Evolutionary conservation across 192 early-diverging fungal genomes (phyloP), one percentile per base, ranked within the genome.

Genomic region (Podila epicladia): DNA sequence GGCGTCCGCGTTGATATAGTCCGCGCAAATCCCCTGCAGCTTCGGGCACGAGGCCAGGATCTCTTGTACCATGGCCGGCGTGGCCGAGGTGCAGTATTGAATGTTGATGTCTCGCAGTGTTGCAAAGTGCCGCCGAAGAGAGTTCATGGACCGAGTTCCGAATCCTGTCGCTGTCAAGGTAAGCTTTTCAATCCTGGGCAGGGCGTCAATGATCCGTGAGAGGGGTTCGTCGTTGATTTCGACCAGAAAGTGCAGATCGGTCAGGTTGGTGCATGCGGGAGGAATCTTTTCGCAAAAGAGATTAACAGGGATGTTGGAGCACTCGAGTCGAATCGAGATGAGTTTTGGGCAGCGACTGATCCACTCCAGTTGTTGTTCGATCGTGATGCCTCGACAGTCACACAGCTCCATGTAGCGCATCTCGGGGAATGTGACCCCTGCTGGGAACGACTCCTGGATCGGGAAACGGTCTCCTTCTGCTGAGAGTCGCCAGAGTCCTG

Each of bases 11-110:
- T 17, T 4, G 22, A 79, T n/a, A 1, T 8, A 6, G 5, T 79
- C 69, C 9, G 64, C 75, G 11, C 75, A 63, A 32, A 79, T 71
- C n/a, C 65, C 62, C 38, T 58, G 61, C 5, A 79, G 55, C 9
- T 79, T 79, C 17, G 75, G 65, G 35, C 75, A 79, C 4, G 75
- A 72, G 19, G 24, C 20, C 65, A 79, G 8, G 22, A 72, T 72
- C 53, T 79, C 69, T 8, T 72, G 69, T 28, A 79, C 50, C 58
- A 72, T 58, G 9, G 28, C 9, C n/a, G 69, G 61, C 3, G 22
- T 58, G 20, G 62, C 63, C 2, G 26, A 26, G 8, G 32, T n/a
- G 24, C 64, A 48, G 31, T 57, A 53, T 55, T 79, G 75, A 0
- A 79, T 48, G 24, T 72, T 79, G 35, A 79, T 64, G 13, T 79